Evolutionary conservation across 805 yeast species (phyloP).

Genomic region (Yamadazyma kitorensis): DNA sequence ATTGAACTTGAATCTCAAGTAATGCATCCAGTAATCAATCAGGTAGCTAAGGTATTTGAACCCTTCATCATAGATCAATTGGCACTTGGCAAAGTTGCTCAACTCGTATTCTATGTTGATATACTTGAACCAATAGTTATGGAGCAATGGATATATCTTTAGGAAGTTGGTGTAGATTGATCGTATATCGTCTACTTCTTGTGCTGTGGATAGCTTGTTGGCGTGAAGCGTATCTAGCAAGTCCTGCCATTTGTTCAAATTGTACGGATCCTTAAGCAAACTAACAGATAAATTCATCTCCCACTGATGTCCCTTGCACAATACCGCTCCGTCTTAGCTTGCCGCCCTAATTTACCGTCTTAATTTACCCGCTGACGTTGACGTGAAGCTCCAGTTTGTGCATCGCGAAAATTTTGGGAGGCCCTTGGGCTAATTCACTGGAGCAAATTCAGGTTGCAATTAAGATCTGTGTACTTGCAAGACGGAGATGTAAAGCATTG

Average conservation of each 20-base stretch:
- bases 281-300: constrained; percentile 9
- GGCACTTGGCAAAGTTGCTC: constrained; percentile 39
- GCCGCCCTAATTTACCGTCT: too few relatives aligned
- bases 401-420: too few relatives aligned
- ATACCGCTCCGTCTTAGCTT: too few relatives aligned
- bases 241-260: constrained; percentile 11
- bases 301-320: too few relatives aligned
- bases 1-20: constrained; percentile 39
- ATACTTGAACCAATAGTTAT: constrained; percentile 57
- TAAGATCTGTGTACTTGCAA: too few relatives aligned
- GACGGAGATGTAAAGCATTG: too few relatives aligned
- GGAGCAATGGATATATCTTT: constrained; percentile 45
- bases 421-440: too few relatives aligned
- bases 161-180: constrained; percentile 9
- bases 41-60: constrained; percentile 42
- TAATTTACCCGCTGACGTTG: too few relatives aligned
- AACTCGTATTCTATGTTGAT: constrained; percentile 47
- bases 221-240: constrained; percentile 1
- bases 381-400: too few relatives aligned
- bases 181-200: constrained; percentile 7
- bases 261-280: constrained; percentile 14
- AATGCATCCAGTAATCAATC: constrained; percentile 50
- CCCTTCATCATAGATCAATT: constrained; percentile 35
- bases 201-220: constrained; percentile 1
- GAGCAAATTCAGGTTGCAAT: too few relatives aligned